phyloP scores from a whole-genome alignment of 768 basidiomycete species.

The Cyclocybe aegerita region DNA sequence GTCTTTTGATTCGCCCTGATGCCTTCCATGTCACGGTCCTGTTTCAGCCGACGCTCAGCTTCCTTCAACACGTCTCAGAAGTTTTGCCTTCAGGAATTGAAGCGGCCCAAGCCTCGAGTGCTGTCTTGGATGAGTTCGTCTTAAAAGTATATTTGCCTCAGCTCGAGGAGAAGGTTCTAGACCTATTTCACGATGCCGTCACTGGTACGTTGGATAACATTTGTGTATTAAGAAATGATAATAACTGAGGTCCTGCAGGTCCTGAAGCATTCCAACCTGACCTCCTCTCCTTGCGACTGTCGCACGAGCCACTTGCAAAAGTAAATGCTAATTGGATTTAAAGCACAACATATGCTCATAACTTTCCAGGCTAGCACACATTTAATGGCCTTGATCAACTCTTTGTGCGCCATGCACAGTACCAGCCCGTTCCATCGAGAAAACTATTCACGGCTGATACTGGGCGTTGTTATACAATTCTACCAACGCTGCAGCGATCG shows the following conservation, averaged over 20 bases:
- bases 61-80: constrained; percentile 71
- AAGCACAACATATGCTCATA: neutral
- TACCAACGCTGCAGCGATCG: constrained; percentile 91
- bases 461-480: constrained; percentile 93
- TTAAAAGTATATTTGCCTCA: constrained; percentile 91
- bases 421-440: constrained; percentile 94
- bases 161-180: constrained; percentile 89
- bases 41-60: constrained; percentile 91
- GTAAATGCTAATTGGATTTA: constrained; percentile 34
- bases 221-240: constrained; percentile 1
- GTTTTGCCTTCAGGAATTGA: constrained; percentile 75
- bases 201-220: constrained; percentile 45
- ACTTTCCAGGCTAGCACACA: constrained; percentile 69
- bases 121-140: constrained; percentile 90
- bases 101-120: constrained; percentile 61
- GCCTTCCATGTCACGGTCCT: constrained; percentile 93
- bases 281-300: constrained; percentile 60
- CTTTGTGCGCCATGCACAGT: constrained; percentile 86
- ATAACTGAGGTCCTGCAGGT: constrained; percentile 36
- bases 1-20: constrained; percentile 83
- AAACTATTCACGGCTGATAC: constrained; percentile 90
- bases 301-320: constrained; percentile 75
- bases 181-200: constrained; percentile 83
- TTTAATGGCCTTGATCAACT: constrained; percentile 87
- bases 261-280: constrained; percentile 90